These are phyloP conservation scores for Furcasterigmium furcatum DNA, from an alignment of 2,329 filamentous ascomycete species.

Conservation along the genomic window DNA sequence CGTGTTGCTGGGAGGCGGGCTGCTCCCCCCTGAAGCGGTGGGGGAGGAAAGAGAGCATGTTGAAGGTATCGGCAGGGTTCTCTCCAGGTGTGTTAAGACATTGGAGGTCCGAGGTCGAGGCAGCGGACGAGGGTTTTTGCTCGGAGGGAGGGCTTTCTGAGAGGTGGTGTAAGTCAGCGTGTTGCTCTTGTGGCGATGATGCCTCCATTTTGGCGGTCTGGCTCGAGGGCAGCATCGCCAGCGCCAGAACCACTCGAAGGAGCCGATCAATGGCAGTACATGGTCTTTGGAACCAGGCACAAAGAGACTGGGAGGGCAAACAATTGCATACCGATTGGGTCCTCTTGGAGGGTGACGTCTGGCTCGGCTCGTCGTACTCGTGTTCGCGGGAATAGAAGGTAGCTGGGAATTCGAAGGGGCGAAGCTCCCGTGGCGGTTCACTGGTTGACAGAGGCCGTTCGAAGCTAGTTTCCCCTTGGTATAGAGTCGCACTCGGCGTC, in stretches of 20 bases:
- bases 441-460: no score
- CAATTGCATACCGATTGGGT: no score
- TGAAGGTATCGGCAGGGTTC: conserved; percentile 29
- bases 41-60: conserved; percentile 56
- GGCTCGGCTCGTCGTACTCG: background rate
- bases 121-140: background rate
- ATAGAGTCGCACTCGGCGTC: no score
- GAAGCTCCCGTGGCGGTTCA: no score
- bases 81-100: conserved; percentile 28
- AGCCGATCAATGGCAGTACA: no score
- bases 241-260: no score
- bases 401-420: background rate
- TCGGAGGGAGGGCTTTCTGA: background rate
- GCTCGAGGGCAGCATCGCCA: background rate
- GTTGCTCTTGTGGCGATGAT: background rate
- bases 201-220: background rate
- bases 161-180: background rate
- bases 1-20: conserved; percentile 37
- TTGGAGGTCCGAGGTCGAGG: conserved; percentile 13
- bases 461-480: no score
- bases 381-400: background rate
- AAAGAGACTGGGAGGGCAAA: no score
- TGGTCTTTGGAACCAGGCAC: no score
- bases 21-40: conserved; percentile 60
- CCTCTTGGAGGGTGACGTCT: no score